Base-by-base conservation (phyloP, 2,329 filamentous ascomycete species). In the Didymosphaeria variabile region DNA sequence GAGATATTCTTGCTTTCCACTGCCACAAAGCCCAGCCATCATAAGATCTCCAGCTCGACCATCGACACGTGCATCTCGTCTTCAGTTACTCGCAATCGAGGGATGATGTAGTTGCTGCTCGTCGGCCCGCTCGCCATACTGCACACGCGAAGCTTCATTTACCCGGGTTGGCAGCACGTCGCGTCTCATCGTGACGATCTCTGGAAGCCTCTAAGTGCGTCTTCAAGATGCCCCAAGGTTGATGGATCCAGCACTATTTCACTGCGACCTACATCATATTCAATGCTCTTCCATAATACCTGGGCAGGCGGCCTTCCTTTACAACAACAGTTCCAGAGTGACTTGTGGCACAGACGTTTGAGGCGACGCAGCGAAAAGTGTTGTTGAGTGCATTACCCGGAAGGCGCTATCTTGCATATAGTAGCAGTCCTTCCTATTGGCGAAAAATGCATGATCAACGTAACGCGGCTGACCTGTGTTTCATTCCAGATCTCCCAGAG, bases 401-500 rank as follows among this genome's bases (percentile, higher is more conserved):
- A 38, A 53, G n/a, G 42, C 36, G 42, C 36, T 54, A 40, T 51
- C 53, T 58, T 52, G 46, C 10, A 55, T 55, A 58, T 57, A 59
- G 54, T 31, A 17, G n/a, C 29, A 40, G 13, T 19, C 15, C 40
- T 23, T 17, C 23, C 15, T 17, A 61, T 62, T 62, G 49, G 60
- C 23, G 51, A 21, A n/a, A 38, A 12, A 1, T 6, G 12, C 19
- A 26, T 44, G 38, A 58, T 59, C 44, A n/a, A 13, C 58, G 47
- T 62, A 55, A 47, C 13, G 36, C 10, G 50, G 57, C 55, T 62
- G 56, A 44, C 38, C 34, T 63, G 58, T 63, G 58, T 59, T 47
- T 32, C 32, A 53, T 23, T 31, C 47, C 9, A 42, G 32, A 46
- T 56, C 44, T 40, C 38, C 44, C 55, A 49, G 56, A 32, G 60